A percentile compares a stretch with the other conserved stretches of the same genome.
Conservation (phyloP, 345 rosid species). For the Stellera chamaejasme region DNA sequence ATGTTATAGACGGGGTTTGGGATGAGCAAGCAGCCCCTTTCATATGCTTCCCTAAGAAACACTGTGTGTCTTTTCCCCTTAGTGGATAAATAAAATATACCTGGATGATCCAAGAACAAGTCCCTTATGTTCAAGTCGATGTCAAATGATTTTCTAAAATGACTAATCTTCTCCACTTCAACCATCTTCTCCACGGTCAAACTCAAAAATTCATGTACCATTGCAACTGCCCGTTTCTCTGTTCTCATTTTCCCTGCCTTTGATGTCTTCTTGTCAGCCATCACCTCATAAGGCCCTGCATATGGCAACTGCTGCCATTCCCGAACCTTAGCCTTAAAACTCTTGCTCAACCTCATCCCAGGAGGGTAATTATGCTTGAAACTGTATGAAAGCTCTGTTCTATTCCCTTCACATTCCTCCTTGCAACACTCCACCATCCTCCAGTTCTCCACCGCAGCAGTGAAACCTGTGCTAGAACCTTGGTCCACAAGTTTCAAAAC, state of each 20-base stretch:
- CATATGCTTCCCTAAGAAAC: conserved; percentile 84
- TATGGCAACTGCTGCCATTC: conserved; percentile 82
- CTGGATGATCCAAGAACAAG: conserved; percentile 89
- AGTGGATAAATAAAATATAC: conserved; percentile 73
- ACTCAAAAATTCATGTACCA: conserved; percentile 72
- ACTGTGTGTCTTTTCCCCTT: conserved; percentile 80
- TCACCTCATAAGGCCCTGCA: conserved; percentile 61
- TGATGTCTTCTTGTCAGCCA: conserved; percentile 35
- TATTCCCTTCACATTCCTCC: conserved; percentile 41
- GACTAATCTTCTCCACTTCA: conserved; percentile 92
- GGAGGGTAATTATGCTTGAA: conserved; percentile 73
- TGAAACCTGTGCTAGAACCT: conserved; percentile 21
- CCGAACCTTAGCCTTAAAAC: conserved; percentile 62
- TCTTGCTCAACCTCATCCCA: conserved; percentile 77
- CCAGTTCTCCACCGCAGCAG: conserved; percentile 76
- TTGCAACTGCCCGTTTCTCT: conserved; percentile 76
- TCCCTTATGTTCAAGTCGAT: conserved; percentile 81
- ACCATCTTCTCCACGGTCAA: conserved; percentile 89
- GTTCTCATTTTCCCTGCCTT: conserved; percentile 36
- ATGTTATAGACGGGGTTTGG: conserved; percentile 63
- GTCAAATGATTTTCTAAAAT: conserved; percentile 71
- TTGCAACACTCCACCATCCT: conserved; percentile 57
- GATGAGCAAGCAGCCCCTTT: conserved; percentile 53
- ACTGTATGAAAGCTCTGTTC: conserved; percentile 40
- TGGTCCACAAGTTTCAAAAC: conserved; percentile 46